phyloP scores from a whole-genome alignment of 305 asterid species.

The Solanum hybrid region DNA sequence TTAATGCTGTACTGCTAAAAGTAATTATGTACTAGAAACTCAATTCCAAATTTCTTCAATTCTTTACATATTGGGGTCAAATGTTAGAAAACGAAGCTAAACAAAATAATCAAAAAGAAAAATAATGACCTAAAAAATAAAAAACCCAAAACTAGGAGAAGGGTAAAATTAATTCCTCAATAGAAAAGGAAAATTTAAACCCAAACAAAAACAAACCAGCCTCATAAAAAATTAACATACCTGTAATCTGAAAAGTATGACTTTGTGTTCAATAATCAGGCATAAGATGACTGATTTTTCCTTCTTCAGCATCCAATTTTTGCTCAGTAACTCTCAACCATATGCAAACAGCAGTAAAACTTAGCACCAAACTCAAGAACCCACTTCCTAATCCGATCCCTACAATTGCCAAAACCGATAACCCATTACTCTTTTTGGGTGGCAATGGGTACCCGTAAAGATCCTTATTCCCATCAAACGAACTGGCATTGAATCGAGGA shows the following conservation, averaged over 20 bases:
- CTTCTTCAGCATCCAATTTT: slow-evolving; percentile 55
- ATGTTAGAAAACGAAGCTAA: not conserved
- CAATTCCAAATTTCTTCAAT: not conserved
- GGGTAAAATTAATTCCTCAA: not conserved
- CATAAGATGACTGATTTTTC: slow-evolving; percentile 62
- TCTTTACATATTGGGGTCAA: slow-evolving; percentile 1
- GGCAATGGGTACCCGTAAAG: slow-evolving; percentile 79
- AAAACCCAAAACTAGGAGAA: not conserved
- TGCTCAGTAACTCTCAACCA: slow-evolving; percentile 77
- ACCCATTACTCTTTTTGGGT: slow-evolving; percentile 58
- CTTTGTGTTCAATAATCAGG: slow-evolving; percentile 57
- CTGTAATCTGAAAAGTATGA: not conserved
- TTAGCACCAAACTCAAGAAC: slow-evolving; percentile 63
- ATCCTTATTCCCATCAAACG: slow-evolving; percentile 68
- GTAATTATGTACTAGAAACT: not conserved
- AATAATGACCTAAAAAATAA: not conserved
- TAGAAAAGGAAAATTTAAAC: not conserved
- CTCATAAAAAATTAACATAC: not conserved
- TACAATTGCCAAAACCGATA: slow-evolving; percentile 63
- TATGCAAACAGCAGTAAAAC: slow-evolving; percentile 76
- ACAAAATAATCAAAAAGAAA: not conserved
- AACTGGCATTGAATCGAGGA: slow-evolving; percentile 73
- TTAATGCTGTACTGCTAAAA: not conserved
- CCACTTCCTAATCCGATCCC: slow-evolving; percentile 99
- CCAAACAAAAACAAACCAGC: not conserved